Percentiles rank a stretch among this genome's conserved stretches.
Conservation (phyloP, 1,139 yeast species). For the Pichia inconspicua region DNA sequence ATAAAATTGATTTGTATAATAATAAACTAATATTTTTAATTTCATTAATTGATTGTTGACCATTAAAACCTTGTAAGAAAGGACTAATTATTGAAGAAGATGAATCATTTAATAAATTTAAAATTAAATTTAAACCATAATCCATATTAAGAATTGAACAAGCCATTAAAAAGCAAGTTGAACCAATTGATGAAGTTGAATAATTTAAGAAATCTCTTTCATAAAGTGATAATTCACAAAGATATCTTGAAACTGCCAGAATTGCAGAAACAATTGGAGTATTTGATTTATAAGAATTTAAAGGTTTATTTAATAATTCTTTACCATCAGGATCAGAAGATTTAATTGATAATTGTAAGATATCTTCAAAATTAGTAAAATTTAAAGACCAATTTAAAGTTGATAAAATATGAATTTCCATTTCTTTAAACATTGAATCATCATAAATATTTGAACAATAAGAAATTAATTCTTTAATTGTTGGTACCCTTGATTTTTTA, state of each 20-base stretch:
- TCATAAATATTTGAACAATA: conserved; percentile 85
- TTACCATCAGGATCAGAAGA: conserved; percentile 29
- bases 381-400: conserved; percentile 80
- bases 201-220: conserved; percentile 58
- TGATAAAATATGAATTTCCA: conserved; percentile 84
- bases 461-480: conserved; percentile 63
- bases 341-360: conserved; percentile 47
- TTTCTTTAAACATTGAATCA: conserved; percentile 83
- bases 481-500: conserved; percentile 76
- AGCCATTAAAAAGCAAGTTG: conserved; percentile 65
- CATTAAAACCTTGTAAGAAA: conserved; percentile 46
- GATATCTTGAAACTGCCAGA: conserved; percentile 53
- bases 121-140: conserved; percentile 27
- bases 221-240: conserved; percentile 72
- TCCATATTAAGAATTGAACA: conserved; percentile 50
- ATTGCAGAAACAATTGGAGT: conserved; percentile 40
- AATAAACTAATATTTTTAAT: conserved; percentile 40
- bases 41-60: conserved; percentile 33
- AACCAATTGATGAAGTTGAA: conserved; percentile 56
- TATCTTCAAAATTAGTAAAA: conserved; percentile 48
- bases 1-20: conserved; percentile 39
- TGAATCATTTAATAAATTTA: conserved; percentile 17
- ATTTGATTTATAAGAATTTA: conserved; percentile 24
- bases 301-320: conserved; percentile 23
- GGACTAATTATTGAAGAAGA: conserved; percentile 28